phyloP scores from a whole-genome alignment of 2,329 filamentous ascomycete genomes.

The Coniella vitis region DNA sequence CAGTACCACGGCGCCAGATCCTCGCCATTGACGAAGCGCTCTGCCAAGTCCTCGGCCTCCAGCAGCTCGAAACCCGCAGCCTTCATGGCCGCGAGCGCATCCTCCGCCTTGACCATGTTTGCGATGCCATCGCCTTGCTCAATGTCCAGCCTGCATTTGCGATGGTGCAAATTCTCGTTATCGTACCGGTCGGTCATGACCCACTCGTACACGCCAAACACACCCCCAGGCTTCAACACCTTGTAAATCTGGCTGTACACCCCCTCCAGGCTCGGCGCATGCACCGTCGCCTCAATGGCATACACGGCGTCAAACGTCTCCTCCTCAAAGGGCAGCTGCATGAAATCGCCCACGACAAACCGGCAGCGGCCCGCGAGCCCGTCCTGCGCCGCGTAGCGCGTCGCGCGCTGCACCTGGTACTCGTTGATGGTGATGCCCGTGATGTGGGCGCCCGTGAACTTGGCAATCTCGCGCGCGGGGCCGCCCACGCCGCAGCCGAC shows the following conservation, averaged over 20 bases:
- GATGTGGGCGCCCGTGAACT: slow-evolving; percentile 63
- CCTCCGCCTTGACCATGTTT: slow-evolving; percentile 67
- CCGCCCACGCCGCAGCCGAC: slow-evolving; percentile 74
- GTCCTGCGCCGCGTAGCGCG: slow-evolving; percentile 58
- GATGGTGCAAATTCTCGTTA: slow-evolving; percentile 59
- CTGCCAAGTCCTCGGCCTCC: slow-evolving; percentile 62
- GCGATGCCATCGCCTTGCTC: slow-evolving; percentile 72
- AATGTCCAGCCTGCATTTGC: slow-evolving; percentile 65
- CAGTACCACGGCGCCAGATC: slow-evolving; percentile 67
- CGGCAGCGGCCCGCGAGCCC: slow-evolving; percentile 57
- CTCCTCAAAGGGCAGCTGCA: slow-evolving; percentile 70
- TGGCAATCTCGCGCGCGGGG: slow-evolving; percentile 67
- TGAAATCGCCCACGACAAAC: slow-evolving; percentile 71
- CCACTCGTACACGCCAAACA: slow-evolving; percentile 76
- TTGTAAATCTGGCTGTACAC: slow-evolving; percentile 69
- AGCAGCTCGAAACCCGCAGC: slow-evolving; percentile 63
- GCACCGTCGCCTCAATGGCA: slow-evolving; percentile 71
- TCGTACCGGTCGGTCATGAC: slow-evolving; percentile 73
- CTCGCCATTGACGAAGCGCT: slow-evolving; percentile 33
- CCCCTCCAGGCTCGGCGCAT: slow-evolving; percentile 64
- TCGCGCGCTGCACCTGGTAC: slow-evolving; percentile 71
- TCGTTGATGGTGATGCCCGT: slow-evolving; percentile 74
- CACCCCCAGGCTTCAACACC: slow-evolving; percentile 68
- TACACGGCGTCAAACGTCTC: slow-evolving; percentile 71
- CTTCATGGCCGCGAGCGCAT: slow-evolving; percentile 60